phyloP scores from a whole-genome alignment of 176 grass and related monocot genomes.

The Musa itinerans region DNA sequence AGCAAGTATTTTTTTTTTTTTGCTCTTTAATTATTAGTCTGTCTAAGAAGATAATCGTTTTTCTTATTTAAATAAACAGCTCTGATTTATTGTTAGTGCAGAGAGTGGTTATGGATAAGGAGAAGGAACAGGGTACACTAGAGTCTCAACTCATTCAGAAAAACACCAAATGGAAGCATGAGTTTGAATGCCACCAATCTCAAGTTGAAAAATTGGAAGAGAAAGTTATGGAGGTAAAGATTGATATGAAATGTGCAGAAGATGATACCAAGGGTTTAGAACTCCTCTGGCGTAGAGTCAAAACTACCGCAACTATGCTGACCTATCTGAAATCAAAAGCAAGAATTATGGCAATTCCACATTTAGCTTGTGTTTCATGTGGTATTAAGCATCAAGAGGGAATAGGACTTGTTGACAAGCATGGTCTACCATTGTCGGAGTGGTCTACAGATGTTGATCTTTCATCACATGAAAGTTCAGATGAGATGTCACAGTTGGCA shows the following conservation, averaged over 20 bases:
- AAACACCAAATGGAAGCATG: conserved; percentile 36
- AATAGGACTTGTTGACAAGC: conserved; percentile 52
- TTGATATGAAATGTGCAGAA: conserved; percentile 33
- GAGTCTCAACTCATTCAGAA: conserved; percentile 18
- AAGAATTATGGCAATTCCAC: conserved; percentile 55
- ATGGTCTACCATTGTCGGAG: conserved; percentile 46
- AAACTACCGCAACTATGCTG: conserved; percentile 68
- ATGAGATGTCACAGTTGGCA: conserved; percentile 2
- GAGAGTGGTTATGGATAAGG: neutral
- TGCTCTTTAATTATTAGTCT: neutral
- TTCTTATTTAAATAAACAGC: neutral
- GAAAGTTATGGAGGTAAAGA: conserved; percentile 49
- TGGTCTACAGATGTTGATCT: conserved; percentile 31
- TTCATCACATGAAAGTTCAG: conserved; percentile 4
- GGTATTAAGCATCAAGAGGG: conserved; percentile 57
- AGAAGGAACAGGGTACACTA: neutral
- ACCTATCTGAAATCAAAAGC: conserved; percentile 81
- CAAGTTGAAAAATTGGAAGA: conserved; percentile 56
- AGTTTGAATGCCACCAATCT: conserved; percentile 55
- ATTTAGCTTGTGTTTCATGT: conserved; percentile 49
- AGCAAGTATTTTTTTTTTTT: neutral
- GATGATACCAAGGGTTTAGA: conserved; percentile 47
- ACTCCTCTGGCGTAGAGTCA: conserved; percentile 57
- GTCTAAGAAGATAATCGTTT: neutral
- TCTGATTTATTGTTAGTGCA: neutral